A percentile compares a stretch with the other conserved stretches of the same genome.
Evolutionary conservation across 140 eudicot genomes (phyloP).

Genomic region (Flaveria floridana): DNA sequence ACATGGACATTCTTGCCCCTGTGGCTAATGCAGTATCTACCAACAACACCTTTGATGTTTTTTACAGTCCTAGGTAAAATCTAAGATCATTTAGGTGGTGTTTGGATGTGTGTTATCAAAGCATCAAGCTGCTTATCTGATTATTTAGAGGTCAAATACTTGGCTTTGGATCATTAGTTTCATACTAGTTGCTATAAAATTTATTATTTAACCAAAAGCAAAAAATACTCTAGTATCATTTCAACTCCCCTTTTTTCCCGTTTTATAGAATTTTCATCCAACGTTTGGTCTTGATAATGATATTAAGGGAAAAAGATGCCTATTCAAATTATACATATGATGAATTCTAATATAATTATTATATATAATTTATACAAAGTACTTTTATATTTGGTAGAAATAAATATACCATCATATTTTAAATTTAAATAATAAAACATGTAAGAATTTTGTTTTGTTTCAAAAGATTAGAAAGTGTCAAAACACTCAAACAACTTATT

Average conservation of each 20-base stretch:
- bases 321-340: not conserved
- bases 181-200: not conserved
- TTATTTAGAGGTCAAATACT: not conserved
- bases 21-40: slow-evolving; percentile 71
- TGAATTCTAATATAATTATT: not conserved
- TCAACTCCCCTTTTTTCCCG: not conserved
- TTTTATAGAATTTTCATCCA: not conserved
- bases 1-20: slow-evolving; percentile 51
- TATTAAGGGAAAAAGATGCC: not conserved
- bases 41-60: slow-evolving; percentile 58
- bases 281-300: not conserved
- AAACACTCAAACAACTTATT: not conserved
- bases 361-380: not conserved
- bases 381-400: not conserved
- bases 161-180: not conserved
- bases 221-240: not conserved
- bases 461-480: not conserved
- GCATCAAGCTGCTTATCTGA: not conserved
- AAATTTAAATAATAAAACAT: not conserved
- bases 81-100: slow-evolving; percentile 8
- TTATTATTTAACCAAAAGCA: not conserved
- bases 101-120: slow-evolving; percentile 15
- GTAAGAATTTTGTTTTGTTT: not conserved
- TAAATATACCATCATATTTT: not conserved
- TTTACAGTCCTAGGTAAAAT: slow-evolving; percentile 74